Base-by-base conservation (phyloP, 2,329 filamentous ascomycete genomes). In the Hymenoscyphus fructigenus region DNA sequence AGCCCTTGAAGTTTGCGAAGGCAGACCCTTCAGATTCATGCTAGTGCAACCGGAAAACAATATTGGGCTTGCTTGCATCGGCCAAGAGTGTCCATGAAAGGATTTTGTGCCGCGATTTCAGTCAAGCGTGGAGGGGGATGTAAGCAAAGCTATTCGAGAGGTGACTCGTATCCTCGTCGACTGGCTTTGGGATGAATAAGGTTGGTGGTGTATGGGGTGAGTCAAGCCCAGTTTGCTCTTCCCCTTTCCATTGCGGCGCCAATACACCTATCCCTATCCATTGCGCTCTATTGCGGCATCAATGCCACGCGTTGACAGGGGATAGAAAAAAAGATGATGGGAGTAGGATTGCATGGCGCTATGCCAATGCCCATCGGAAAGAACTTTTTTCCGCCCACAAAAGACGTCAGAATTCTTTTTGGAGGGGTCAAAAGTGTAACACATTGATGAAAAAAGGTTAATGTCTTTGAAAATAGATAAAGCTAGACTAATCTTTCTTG, bases 31-130 rank as follows among this genome's bases (percentile, higher is more conserved):
- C 47, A 14, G 26, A 26, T 53, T 23, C 23, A 53, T 53, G 47
- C 10, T 53, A 53, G 47, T 53, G 47, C 47, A 12, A 53, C 47
- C 47, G 47, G 47, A 53, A 53, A 53, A 53, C 47, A 53, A 53
- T 53, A 53, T 53, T 53, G 47, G 20, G 47, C 47, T 53, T 53
- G 47, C 47, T 53, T 53, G 47, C 47, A 53, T 53, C 20, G 47
- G 47, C 47, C 47, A 53, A 53, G 47, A 53, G 20, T 53, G 47
- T 26, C 47, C 47, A 53, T 53, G 47, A 53, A 53, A 53, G 47
- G 47, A 53, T 53, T 53, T n/a, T 23, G 47, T 53, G 47, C 47
- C 47, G 47, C 23, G 47, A 23, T 53, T 53, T 53, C 47, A 26
- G 20, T 53, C 47, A 53, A 53, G 23, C 20, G 20, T 53, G 47